These are phyloP conservation scores for Phialophora verrucosa DNA, from an alignment of 2,329 filamentous ascomycete genomes.

Conservation along the genomic window DNA sequence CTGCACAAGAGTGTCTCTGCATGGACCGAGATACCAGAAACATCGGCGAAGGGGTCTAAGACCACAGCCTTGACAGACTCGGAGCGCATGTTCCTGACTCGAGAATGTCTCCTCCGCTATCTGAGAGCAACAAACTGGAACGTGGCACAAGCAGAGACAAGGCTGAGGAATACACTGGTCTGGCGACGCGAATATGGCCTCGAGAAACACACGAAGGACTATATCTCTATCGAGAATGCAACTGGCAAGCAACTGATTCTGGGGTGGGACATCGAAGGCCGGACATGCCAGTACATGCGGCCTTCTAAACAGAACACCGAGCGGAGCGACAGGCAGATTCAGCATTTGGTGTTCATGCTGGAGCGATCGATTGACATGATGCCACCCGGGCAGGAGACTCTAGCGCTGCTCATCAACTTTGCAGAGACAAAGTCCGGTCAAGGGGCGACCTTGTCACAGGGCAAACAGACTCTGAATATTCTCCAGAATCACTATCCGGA, in stretches of 20 bases:
- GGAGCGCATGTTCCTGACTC: slow-evolving; percentile 88
- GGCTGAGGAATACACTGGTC: slow-evolving; percentile 77
- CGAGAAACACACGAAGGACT: slow-evolving; percentile 73
- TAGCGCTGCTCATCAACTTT: slow-evolving; percentile 91
- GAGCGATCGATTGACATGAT: slow-evolving; percentile 88
- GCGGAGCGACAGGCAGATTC: slow-evolving; percentile 79
- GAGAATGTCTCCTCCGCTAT: slow-evolving; percentile 90
- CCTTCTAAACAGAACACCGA: slow-evolving; percentile 94
- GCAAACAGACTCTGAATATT: slow-evolving; percentile 84
- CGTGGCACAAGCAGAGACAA: slow-evolving; percentile 73
- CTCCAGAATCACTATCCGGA: slow-evolving; percentile 97
- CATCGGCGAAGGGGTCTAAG: slow-evolving; percentile 62
- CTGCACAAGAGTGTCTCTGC: slow-evolving; percentile 72
- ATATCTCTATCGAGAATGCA: slow-evolving; percentile 92
- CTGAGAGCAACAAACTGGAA: slow-evolving; percentile 93
- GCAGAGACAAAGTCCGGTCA: slow-evolving; percentile 75
- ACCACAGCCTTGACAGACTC: slow-evolving; percentile 72
- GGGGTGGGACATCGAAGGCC: slow-evolving; percentile 81
- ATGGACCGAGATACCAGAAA: slow-evolving; percentile 73
- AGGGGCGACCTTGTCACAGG: slow-evolving; percentile 77
- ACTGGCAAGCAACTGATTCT: slow-evolving; percentile 93
- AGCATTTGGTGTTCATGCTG: slow-evolving; percentile 95
- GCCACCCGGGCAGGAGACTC: slow-evolving; percentile 82
- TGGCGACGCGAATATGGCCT: slow-evolving; percentile 94
- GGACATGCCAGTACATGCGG: slow-evolving; percentile 90